Base-by-base conservation (phyloP, 23 red algal genomes). In the Agarophyton chilense region DNA sequence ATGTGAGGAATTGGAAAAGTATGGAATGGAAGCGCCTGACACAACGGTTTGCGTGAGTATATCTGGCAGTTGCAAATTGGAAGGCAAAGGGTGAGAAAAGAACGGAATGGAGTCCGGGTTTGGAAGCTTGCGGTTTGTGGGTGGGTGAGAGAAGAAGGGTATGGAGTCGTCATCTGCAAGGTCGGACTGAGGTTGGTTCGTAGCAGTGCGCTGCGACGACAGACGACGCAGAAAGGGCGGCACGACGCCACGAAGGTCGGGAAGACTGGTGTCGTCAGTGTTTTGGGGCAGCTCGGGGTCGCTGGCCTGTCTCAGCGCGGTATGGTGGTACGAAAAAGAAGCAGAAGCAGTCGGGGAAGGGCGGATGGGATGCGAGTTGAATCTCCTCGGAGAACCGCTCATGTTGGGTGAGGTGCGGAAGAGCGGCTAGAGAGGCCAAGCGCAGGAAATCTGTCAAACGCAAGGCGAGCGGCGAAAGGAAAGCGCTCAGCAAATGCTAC, bases 201-300 rank as follows among this genome's bases (percentile, higher is more conserved):
- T 6, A 18, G 0, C n/a, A 4, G 41, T 2, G 10, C 68, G 40
- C 31, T 21, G 21, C 2, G 68, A 43, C n/a, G 68, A 74, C 1
- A 74, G 68, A 13, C 68, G 68, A 47, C 68, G 68, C 24, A 74
- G 21, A 4, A 74, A 74, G 33, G 68, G 41, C 2, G 68, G 68
- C 21, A 74, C 18, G 21, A 74, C 68, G 5, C 68, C 68, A 5
- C 68, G 68, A 0, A 74, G 43, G 68, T 74, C 68, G 7, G 68
- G 68, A 3, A 74, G 21, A 18, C 60, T 65, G 60, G 11, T 65
- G 60, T 65, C 60, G 31, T 18, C 12, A 9, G 8, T 4, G n/a
- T 40, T 9, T 3, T 47, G 68, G 2, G 34, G 34, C n/a, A 10
- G n/a, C 1, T 18, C 21, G 1, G 41, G 33, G 19, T 74, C 68